Base-by-base conservation (phyloP, 1,284 basidiomycete species). In the Exobasidium rhododendri region DNA sequence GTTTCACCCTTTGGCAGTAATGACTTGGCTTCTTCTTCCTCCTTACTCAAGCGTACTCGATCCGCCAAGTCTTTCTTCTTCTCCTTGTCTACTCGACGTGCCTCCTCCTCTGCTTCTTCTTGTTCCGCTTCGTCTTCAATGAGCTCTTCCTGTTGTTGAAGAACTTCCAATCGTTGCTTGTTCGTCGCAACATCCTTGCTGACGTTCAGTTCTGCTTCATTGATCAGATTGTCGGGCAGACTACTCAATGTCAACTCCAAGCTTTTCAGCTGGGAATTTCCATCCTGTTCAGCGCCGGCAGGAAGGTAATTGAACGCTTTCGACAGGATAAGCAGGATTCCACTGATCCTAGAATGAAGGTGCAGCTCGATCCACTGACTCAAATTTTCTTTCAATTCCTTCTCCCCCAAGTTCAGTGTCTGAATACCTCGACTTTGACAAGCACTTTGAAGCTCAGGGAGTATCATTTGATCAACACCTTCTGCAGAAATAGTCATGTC, bases 101-200 rank as follows among this genome's bases (percentile, higher is more conserved):
- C 90, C 74, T 90, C 90, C 76, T 92, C 89, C 80, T 96, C 94
- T 81, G 96, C 94, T 79, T 84, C 70, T 74, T 98, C 96, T 82
- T 98, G 94, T 80, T 97, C 94, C 68, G 94, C 88, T 82, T 98
- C 94, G 80, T 97, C 94, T 81, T 97, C 94, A 79, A 99, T 99
- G 64, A 99, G 89, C 81, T 98, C 94, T 80, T 98, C 92, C 81
- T 98, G 94, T 80, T 99, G 91, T 77, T 96, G 90, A 80, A 99
- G 83, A 6, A 99, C 94, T 72, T 97, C 94, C 63, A 98, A 86
- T 82, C 94, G 93, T 83, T 97, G 92, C 84, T 97, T 96, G 85
- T 97, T 97, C 73, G 88, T 92, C 14, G 93, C 91, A 58, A 90
- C 89, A 56, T 96, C 92, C 61, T 89, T 90, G 74, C 92, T 91